Conservation (phyloP, 495 filamentous ascomycete species). For the Daldinia caldariorum region DNA sequence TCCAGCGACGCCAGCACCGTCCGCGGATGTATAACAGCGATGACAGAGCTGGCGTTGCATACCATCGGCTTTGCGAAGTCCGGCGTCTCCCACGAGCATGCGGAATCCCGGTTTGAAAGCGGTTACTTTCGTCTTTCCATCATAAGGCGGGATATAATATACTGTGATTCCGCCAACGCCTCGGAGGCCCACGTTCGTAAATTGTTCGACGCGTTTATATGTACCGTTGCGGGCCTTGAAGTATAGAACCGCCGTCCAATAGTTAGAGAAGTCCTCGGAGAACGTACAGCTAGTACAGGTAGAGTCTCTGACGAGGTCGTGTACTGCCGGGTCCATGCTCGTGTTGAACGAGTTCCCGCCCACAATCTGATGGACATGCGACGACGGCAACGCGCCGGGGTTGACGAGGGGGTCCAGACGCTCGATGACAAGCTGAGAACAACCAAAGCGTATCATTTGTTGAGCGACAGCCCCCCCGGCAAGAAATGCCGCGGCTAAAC, state of each 20-base stretch:
- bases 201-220: constrained; percentile 52
- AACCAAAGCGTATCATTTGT: constrained; percentile 55
- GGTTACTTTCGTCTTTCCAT: constrained; percentile 49
- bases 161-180: constrained; percentile 54
- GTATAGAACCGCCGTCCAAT: constrained; percentile 57
- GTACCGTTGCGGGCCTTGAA: constrained; percentile 53
- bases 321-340: constrained; percentile 43
- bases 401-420: constrained; percentile 53
- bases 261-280: constrained; percentile 55
- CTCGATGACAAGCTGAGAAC: constrained; percentile 54
- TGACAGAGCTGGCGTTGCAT: constrained; percentile 46
- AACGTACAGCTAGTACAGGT: constrained; percentile 52
- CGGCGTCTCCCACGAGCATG: constrained; percentile 55
- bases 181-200: constrained; percentile 51
- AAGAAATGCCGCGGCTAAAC: constrained; percentile 32
- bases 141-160: constrained; percentile 56
- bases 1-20: constrained; percentile 34
- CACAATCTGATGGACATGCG: constrained; percentile 53
- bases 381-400: constrained; percentile 46
- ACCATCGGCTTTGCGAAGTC: constrained; percentile 43
- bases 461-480: constrained; percentile 40
- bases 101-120: constrained; percentile 57
- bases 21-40: constrained; percentile 41
- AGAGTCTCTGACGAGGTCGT: constrained; percentile 48
- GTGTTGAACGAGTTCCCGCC: constrained; percentile 53